Base-by-base conservation (phyloP, 2,329 filamentous ascomycete species). In the Ramularia collo-cygni region DNA sequence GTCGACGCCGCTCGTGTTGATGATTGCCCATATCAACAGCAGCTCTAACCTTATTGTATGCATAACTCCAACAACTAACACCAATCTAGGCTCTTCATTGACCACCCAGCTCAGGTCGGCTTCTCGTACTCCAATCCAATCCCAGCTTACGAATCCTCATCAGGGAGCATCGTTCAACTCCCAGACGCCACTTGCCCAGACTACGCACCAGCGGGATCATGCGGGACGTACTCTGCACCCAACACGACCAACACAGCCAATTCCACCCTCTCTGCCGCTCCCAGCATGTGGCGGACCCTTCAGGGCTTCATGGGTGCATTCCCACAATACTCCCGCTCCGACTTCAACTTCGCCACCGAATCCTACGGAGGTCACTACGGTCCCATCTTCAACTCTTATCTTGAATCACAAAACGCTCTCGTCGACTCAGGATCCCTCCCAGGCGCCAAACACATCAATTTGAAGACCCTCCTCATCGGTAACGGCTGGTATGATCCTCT, bases 61-160 rank as follows among this genome's bases (percentile, higher is more conserved):
- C n/a, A n/a, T n/a, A n/a, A n/a, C n/a, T n/a, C n/a, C n/a, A n/a
- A n/a, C n/a, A n/a, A n/a, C n/a, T n/a, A n/a, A n/a, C n/a, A n/a
- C n/a, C n/a, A n/a, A n/a, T n/a, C n/a, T n/a, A 75, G 83, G 71
- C 72, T 85, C 12, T 85, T 81, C 60, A 75, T 85, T 50, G 81
- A 85, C 51, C 75, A 85, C 57, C 82, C 76, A 7, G 72, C 69
- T 8, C 70, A 74, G 33, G 71, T 76, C 4, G 77, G 77, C 1
- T 74, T 79, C 51, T 76, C 71, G 8, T 80, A 79, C 54, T 65
- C 65, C 4, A 56, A 63, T 9, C 62, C 67, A 0, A 59, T 69
- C 5, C 62, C 66, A 14, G 67, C 48, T 2, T 70, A 68, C 43
- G 51, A 43, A n/a, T 36, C 40, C 8, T 58, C 65, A 29, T 32